A percentile compares a stretch with the other conserved stretches of the same genome.
Evolutionary conservation across 495 filamentous ascomycete species (phyloP).

Genomic region (Daldinia caldariorum): DNA sequence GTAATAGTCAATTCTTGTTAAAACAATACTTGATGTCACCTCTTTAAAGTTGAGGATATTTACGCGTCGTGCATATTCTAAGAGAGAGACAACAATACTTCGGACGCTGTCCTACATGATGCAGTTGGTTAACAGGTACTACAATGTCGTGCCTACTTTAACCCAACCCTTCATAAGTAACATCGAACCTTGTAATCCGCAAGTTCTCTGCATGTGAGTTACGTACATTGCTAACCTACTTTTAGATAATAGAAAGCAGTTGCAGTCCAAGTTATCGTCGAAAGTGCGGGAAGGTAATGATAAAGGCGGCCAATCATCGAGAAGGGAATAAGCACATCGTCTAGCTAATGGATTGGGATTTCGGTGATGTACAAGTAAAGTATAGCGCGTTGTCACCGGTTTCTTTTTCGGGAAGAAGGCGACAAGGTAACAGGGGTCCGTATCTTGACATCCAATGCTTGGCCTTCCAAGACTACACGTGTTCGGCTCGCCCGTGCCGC

Average conservation of each 20-base stretch:
- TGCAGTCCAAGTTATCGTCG: not conserved
- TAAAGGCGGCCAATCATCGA: conserved; percentile 9
- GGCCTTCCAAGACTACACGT: conserved; percentile 41
- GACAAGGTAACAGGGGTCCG: not conserved
- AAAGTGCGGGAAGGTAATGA: conserved; percentile 2
- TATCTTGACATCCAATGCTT: conserved; percentile 31
- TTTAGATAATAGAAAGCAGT: conserved; percentile 8
- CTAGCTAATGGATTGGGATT: conserved; percentile 1
- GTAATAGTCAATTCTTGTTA: not conserved
- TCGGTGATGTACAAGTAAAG: conserved; percentile 19
- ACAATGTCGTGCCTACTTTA: not conserved
- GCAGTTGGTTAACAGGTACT: no score
- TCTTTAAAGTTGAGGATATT: conserved; percentile 1
- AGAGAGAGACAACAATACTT: not conserved
- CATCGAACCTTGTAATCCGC: not conserved
- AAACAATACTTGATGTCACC: conserved; percentile 6
- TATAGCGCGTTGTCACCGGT: conserved; percentile 20
- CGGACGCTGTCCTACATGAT: not conserved
- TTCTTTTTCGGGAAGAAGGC: conserved; percentile 7
- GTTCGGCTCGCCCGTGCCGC: conserved; percentile 10
- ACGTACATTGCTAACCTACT: not conserved
- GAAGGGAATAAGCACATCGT: conserved; percentile 13
- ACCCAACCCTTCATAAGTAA: no score
- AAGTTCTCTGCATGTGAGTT: not conserved
- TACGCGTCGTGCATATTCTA: not conserved